These are phyloP conservation scores for Schizosaccharomyces versatilis DNA, from an alignment of 1,139 yeast species.

Conservation along the genomic window DNA sequence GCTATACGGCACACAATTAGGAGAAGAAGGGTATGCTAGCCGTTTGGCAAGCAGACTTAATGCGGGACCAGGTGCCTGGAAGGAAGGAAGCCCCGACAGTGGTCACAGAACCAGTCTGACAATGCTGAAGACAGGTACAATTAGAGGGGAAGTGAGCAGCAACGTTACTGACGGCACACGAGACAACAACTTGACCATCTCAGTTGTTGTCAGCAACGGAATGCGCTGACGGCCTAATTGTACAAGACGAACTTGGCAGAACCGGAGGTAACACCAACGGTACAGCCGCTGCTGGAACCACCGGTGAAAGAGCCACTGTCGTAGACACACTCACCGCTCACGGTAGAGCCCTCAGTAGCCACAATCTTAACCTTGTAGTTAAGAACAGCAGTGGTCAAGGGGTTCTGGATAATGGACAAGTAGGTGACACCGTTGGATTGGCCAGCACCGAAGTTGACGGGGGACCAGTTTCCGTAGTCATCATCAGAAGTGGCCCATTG, in stretches of 20 bases:
- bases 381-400: constrained; percentile 57
- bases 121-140: no score
- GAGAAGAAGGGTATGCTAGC: no score
- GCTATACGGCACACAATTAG: no score
- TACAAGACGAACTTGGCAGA: constrained; percentile 53
- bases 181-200: no score
- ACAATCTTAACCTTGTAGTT: constrained; percentile 76
- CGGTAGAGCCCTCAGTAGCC: constrained; percentile 37
- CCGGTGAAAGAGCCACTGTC: constrained; percentile 49
- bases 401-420: constrained; percentile 53
- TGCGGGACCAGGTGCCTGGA: no score
- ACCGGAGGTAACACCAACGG: constrained; percentile 67
- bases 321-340: constrained; percentile 61
- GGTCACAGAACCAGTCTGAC: no score
- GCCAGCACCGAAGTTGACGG: constrained; percentile 88
- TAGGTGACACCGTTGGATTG: constrained; percentile 55
- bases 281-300: constrained; percentile 58
- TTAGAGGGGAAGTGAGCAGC: no score
- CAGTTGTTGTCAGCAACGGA: no score
- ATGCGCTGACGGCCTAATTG: constrained; percentile 5
- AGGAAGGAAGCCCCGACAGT: no score
- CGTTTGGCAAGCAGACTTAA: no score
- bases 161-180: no score
- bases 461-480: constrained; percentile 95
- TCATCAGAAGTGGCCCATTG: constrained; percentile 68